Base-by-base conservation (phyloP, 306 rosid genomes). In the Citrullus colocynthis region DNA sequence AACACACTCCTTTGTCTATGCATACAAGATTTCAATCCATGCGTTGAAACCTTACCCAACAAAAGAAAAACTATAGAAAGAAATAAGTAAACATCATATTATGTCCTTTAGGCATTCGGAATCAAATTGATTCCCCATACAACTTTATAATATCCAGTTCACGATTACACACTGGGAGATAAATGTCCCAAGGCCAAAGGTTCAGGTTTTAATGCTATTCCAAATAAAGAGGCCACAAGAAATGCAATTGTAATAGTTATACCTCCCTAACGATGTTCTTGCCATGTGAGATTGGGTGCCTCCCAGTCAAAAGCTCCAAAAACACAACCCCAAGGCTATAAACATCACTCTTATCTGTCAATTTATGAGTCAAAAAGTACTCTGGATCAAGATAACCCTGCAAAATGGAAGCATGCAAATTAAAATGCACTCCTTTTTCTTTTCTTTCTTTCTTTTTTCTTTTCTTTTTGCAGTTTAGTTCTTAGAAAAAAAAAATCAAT, bases 251-350 rank as follows among this genome's bases (percentile, higher is more conserved):
- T 52, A 20, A 15, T 89, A 96, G 28, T 52, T 12, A 15, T 89
- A 96, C 99, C 99, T 96, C 99, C 80, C 99, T 87, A 75, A 96
- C 97, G 80, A 96, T 88, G 81, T 96, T 96, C 84, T 96, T 96
- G 13, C 99, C 98, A 45, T 82, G 97, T 65, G 91, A 86, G 83
- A 96, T 96, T 56, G 99, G 97, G 8, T 87, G 99, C 90, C 81
- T 92, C 70, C 99, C 98, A 0, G 98, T 96, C 82, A 96, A 44
- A 82, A 96, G 87, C 83, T 96, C 99, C 9, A 96, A 81, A 65
- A 96, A 84, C 15, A 96, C 99, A 51, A 96, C 96, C 58, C 99
- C 98, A 8, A 93, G 91, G 84, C 98, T 93, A 80, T 93, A 93
- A 81, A 93, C 98, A 76, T 93, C 98, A 67, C 98, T 93, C 87